Evolutionary conservation across 345 rosid genomes (phyloP).

Genomic region (Populus davidiana): DNA sequence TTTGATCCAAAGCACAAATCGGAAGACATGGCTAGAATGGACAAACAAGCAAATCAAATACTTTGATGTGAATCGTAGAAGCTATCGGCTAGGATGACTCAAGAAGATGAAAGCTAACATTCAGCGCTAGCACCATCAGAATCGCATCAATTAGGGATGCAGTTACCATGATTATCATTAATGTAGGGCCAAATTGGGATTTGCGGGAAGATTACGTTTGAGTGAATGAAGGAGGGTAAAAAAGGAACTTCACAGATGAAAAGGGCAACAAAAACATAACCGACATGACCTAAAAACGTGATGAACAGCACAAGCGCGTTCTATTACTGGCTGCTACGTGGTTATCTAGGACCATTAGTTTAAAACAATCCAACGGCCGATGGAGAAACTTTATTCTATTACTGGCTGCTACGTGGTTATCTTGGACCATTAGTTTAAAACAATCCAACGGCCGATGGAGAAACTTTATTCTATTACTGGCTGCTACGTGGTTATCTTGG

Average conservation of each 20-base stretch:
- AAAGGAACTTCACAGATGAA: too few relatives aligned
- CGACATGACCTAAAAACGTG: background rate
- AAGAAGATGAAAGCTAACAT: background rate
- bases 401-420: background rate
- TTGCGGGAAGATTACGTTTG: too few relatives aligned
- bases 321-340: background rate
- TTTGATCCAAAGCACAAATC: too few relatives aligned
- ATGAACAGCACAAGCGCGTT: background rate
- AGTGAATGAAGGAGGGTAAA: too few relatives aligned
- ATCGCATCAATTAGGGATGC: background rate
- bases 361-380: background rate
- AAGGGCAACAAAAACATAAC: too few relatives aligned
- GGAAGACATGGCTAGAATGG: too few relatives aligned
- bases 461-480: background rate
- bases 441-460: constrained; percentile 1
- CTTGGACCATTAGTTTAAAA: background rate
- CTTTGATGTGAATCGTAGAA: too few relatives aligned
- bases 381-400: background rate
- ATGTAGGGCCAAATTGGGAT: too few relatives aligned
- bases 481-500: background rate
- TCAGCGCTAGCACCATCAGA: background rate
- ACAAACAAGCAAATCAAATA: too few relatives aligned
- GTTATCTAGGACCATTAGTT: background rate
- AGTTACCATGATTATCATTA: too few relatives aligned
- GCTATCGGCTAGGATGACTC: too few relatives aligned